A percentile compares a stretch with the other conserved stretches of the same genome.
Conservation (phyloP, 2,329 filamentous ascomycete genomes). For the Didymella sp. region DNA sequence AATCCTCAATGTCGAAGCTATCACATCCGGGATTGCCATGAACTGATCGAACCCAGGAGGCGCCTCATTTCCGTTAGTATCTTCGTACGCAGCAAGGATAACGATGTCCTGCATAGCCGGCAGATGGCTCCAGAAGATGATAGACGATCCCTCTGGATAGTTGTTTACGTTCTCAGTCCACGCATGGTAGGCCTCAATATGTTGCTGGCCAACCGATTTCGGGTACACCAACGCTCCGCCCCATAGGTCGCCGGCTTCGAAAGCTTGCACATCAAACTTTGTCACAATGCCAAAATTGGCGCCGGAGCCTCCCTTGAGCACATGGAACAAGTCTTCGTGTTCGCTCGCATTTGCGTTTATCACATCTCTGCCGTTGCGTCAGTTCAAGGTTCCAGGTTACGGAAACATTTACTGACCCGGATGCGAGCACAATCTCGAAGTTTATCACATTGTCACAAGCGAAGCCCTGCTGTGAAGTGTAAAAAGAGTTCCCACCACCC, state of each 20-base stretch:
- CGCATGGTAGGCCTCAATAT: constrained; percentile 28
- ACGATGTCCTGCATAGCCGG: constrained; percentile 24
- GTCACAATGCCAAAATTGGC: constrained; percentile 53
- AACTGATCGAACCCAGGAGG: constrained; percentile 31
- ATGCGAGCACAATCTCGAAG: constrained; percentile 47
- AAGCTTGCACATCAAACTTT: constrained; percentile 39
- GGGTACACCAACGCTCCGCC: constrained; percentile 26
- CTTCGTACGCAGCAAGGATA: constrained; percentile 32
- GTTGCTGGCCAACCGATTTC: constrained; percentile 23
- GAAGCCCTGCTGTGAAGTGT: constrained; percentile 26
- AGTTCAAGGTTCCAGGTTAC: no score
- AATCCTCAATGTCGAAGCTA: constrained; percentile 28
- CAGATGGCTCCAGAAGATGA: constrained; percentile 36
- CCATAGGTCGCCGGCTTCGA: constrained; percentile 35
- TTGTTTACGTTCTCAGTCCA: constrained; percentile 36
- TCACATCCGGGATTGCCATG: constrained; percentile 28
- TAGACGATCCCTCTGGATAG: constrained; percentile 31
- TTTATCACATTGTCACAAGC: constrained; percentile 32
- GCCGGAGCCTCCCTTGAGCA: constrained; percentile 49
- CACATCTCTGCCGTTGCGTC: constrained; percentile 19
- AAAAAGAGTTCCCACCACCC: constrained; percentile 41
- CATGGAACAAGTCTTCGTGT: constrained; percentile 47
- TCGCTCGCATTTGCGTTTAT: constrained; percentile 44
- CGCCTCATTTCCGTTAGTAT: constrained; percentile 27
- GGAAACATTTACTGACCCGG: constrained; percentile 36